These are phyloP conservation scores for Taiozyma sp. DNA, from an alignment of 1,139 yeast species.

Conservation along the genomic window DNA sequence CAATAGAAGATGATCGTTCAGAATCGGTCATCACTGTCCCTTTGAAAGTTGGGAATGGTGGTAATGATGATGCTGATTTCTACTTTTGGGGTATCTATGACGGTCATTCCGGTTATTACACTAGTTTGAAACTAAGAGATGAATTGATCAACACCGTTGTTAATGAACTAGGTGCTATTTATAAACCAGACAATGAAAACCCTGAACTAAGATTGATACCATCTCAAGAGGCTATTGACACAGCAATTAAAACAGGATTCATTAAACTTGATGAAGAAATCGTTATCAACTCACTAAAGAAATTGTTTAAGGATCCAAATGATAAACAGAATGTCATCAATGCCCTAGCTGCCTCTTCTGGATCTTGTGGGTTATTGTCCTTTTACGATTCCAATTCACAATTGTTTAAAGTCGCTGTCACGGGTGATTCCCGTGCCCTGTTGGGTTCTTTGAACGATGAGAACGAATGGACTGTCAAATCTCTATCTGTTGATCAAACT, in stretches of 20 bases:
- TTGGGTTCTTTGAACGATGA: slow-evolving; percentile 63
- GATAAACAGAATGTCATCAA: slow-evolving; percentile 43
- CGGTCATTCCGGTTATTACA: slow-evolving; percentile 97
- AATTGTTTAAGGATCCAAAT: slow-evolving; percentile 57
- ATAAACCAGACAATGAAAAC: slow-evolving; percentile 44
- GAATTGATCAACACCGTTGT: slow-evolving; percentile 71
- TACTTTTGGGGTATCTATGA: slow-evolving; percentile 95
- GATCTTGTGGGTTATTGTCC: slow-evolving; percentile 87
- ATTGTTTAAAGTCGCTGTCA: slow-evolving; percentile 80
- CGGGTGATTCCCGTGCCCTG: slow-evolving; percentile 95
- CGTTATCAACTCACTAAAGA: slow-evolving; percentile 68
- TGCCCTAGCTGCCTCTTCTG: slow-evolving; percentile 91
- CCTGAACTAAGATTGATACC: slow-evolving; percentile 31
- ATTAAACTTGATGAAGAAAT: slow-evolving; percentile 80
- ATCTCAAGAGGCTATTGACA: slow-evolving; percentile 53
- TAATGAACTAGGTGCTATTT: slow-evolving; percentile 66
- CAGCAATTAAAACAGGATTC: slow-evolving; percentile 79
- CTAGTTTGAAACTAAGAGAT: slow-evolving; percentile 78
- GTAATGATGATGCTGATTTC: slow-evolving; percentile 57
- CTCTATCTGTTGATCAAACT: slow-evolving; percentile 88
- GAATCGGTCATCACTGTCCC: slow-evolving; percentile 87
- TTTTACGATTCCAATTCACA: slow-evolving; percentile 76
- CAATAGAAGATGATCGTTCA: slow-evolving; percentile 91
- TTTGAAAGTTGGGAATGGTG: slow-evolving; percentile 40
- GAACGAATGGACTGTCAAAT: slow-evolving; percentile 82